Conservation (phyloP, 2,329 filamentous ascomycete genomes). For the Taxawa tesnikishii region DNA sequence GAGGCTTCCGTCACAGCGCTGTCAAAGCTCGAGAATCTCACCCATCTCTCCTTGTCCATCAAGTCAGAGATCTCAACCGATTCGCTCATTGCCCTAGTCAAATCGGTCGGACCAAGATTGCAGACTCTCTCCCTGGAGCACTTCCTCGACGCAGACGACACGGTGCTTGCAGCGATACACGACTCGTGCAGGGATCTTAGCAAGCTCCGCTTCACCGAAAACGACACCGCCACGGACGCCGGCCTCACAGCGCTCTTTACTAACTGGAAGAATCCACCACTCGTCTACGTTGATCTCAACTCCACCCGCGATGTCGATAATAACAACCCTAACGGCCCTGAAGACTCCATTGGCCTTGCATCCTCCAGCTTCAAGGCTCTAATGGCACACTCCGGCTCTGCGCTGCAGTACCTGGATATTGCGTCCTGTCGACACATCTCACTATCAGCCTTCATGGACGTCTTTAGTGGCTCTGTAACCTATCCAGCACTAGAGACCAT, state of each 20-base stretch:
- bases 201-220: constrained; percentile 75
- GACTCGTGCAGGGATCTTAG: constrained; percentile 51
- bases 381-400: constrained; percentile 68
- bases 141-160: constrained; percentile 55
- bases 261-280: constrained; percentile 60
- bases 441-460: constrained; percentile 56
- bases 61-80: constrained; percentile 44
- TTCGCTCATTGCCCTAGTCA: constrained; percentile 49
- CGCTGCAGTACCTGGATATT: constrained; percentile 59
- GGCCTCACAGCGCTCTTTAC: constrained; percentile 63
- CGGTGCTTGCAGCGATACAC: constrained; percentile 59
- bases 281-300: constrained; percentile 62
- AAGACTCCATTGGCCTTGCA: constrained; percentile 58
- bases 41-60: constrained; percentile 65
- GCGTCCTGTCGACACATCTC: constrained; percentile 75
- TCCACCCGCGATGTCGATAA: constrained; percentile 69
- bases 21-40: constrained; percentile 46
- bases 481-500: constrained; percentile 61
- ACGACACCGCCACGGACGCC: constrained; percentile 60
- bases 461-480: constrained; percentile 50
- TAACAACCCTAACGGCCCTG: constrained; percentile 49
- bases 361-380: constrained; percentile 64
- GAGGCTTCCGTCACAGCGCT: constrained; percentile 54
- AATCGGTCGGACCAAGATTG: constrained; percentile 51
- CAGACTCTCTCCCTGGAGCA: constrained; percentile 65